phyloP scores from a whole-genome alignment of 2,329 filamentous ascomycete genomes.

The Fusarium sororula region DNA sequence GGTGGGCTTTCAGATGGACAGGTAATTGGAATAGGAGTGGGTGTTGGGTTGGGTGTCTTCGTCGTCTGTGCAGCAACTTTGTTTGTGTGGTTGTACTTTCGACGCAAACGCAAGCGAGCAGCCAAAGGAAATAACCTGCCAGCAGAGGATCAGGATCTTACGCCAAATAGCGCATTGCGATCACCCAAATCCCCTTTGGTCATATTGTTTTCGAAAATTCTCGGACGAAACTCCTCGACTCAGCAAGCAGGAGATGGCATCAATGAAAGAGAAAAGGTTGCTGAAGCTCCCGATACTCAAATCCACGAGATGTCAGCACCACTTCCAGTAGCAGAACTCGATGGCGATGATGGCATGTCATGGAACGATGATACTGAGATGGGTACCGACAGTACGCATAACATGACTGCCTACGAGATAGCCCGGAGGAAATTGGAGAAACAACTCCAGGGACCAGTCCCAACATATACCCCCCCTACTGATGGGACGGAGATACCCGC shows the following conservation, averaged over 20 bases:
- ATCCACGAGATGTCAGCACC: constrained; percentile 63
- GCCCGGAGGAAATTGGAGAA: constrained; percentile 61
- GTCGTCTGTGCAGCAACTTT: constrained; percentile 43
- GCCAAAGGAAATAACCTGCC: constrained; percentile 34
- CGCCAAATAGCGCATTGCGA: constrained; percentile 45
- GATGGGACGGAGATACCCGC: constrained; percentile 39
- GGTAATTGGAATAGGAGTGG: constrained; percentile 58
- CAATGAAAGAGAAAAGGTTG: constrained; percentile 39
- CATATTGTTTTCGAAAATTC: constrained; percentile 54
- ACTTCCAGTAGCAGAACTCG: constrained; percentile 58
- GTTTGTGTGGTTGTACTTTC: constrained; percentile 47
- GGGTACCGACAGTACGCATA: constrained; percentile 51
- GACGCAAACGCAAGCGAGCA: constrained; percentile 45
- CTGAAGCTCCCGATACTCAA: constrained; percentile 54
- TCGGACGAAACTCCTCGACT: constrained; percentile 47
- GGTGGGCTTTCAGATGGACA: constrained; percentile 51
- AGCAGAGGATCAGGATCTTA: constrained; percentile 50
- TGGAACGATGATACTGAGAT: constrained; percentile 53
- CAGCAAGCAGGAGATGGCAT: constrained; percentile 34
- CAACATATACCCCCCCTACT: constrained; percentile 57
- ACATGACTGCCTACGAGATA: constrained; percentile 60
- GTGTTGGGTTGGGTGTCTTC: constrained; percentile 52
- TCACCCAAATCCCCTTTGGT: constrained; percentile 39
- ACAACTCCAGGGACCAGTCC: constrained; percentile 60
- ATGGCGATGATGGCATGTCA: constrained; percentile 52